phyloP scores from a whole-genome alignment of 164 flowering plant species.

The Vitis cinerea region DNA sequence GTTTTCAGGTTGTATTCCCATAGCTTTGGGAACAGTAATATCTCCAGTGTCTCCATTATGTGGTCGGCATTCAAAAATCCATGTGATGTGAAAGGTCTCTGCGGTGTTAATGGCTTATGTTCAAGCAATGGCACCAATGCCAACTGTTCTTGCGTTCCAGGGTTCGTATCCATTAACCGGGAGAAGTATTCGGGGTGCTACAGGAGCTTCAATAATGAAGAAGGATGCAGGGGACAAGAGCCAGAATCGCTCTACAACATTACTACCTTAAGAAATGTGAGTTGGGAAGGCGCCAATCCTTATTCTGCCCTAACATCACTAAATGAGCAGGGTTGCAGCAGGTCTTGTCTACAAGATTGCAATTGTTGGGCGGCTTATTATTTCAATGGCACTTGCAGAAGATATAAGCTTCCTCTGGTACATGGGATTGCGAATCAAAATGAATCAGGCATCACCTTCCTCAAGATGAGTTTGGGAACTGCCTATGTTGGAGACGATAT shows the following conservation, averaged over 20 bases:
- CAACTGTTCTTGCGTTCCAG: conserved; percentile 13
- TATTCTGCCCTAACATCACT: background rate
- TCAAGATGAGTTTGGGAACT: background rate
- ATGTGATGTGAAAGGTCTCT: conserved; percentile 16
- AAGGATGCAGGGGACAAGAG: background rate
- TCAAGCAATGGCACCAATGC: background rate
- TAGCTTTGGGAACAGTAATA: background rate
- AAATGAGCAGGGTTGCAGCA: conserved; percentile 1
- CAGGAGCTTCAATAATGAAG: background rate
- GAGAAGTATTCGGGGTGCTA: background rate
- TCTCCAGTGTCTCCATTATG: background rate
- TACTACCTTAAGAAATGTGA: background rate
- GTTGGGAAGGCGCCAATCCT: background rate
- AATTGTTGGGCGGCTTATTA: conserved; percentile 13
- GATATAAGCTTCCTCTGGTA: conserved; percentile 11
- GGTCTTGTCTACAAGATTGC: conserved; percentile 12
- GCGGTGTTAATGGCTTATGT: conserved; percentile 19
- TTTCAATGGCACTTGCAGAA: conserved; percentile 1
- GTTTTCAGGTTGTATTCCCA: conserved; percentile 9
- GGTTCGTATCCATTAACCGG: background rate
- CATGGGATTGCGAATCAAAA: background rate
- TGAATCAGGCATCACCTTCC: background rate
- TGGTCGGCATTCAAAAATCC: background rate
- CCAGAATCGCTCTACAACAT: background rate
- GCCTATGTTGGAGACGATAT: too few species aligned